Base-by-base conservation (phyloP, 23 red algal species). In the Chondrus crispus region DNA sequence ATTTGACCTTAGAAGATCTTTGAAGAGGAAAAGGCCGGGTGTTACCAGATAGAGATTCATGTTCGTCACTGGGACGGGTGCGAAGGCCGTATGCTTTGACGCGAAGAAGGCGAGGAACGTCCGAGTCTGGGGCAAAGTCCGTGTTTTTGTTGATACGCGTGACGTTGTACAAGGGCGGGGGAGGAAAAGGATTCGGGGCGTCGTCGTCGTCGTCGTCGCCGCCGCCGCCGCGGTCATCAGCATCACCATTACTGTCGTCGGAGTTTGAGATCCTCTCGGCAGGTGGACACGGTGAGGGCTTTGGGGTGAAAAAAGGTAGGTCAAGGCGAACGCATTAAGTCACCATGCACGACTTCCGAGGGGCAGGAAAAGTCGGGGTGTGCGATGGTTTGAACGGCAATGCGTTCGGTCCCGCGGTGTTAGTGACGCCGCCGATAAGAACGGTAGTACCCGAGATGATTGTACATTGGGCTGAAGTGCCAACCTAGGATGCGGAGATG, bases 111-210 rank as follows among this genome's bases (percentile, higher is more conserved):
- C 52, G 52, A 57, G 14, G 2, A 55, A 69, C 24, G 46, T 37
- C 28, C 62, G 82, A 29, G 60, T 55, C 3, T 46, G 70, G 33
- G 38, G 82, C 58, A 69, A 86, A 86, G 18, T 48, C 63, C 46
- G 58, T 46, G 62, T 86, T 86, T 30, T 68, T 86, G 39, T 86
- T 86, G 20, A 86, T 43, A 5, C 81, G 55, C 81, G 46, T 85
- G 33, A 40, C 41, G 47, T 85, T 68, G n/a, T n/a, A n/a, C 51
- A 50, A 47, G 2, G 10, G 41, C 4, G 24, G 24, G 43, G 70
- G 57, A 46, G 66, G 58, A 36, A 46, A 8, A 44, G 41, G 29
- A 13, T 37, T 58, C 3, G 82, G 62, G 19, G 62, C 47, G 18
- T 57, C 52, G 22, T 57, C 52, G 22, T 22, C 52, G 22, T 57